Evolutionary conservation across 345 rosid genomes (phyloP).

Genomic region (Aegle marmelos): DNA sequence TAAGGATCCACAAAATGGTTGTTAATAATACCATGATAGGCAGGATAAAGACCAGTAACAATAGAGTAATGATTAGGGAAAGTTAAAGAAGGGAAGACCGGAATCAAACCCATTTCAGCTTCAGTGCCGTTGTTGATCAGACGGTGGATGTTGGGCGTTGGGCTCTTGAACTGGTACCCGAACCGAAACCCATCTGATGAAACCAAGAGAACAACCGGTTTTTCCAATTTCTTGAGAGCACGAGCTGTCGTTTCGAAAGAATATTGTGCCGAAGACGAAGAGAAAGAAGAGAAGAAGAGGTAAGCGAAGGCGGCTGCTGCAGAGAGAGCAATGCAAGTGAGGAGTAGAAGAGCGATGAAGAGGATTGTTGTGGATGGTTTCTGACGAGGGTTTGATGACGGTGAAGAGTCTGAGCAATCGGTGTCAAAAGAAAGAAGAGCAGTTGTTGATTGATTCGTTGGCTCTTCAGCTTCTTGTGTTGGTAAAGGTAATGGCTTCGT

Average conservation of each 20-base stretch:
- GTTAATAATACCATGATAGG: conserved; percentile 75
- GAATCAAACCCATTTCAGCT: conserved; percentile 82
- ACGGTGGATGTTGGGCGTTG: conserved; percentile 66
- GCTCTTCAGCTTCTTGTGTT: conserved; percentile 42
- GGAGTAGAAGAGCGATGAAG: conserved; percentile 48
- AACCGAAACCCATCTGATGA: conserved; percentile 95
- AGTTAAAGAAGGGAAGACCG: conserved; percentile 83
- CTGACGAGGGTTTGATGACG: conserved; percentile 12
- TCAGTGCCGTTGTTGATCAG: conserved; percentile 78
- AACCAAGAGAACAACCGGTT: conserved; percentile 69
- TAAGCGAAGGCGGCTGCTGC: conserved; percentile 75
- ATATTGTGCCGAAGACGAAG: conserved; percentile 11
- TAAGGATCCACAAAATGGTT: conserved; percentile 69
- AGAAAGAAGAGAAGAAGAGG: conserved; percentile 49
- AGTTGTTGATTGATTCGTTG: conserved; percentile 46
- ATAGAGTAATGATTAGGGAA: conserved; percentile 96
- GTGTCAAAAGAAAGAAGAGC: conserved; percentile 59
- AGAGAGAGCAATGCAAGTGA: conserved; percentile 63
- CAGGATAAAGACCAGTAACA: conserved; percentile 90
- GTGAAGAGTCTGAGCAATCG: conserved; percentile 28
- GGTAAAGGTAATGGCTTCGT: conserved; percentile 33
- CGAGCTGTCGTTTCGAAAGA: conserved; percentile 35
- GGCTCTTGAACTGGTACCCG: conserved; percentile 86
- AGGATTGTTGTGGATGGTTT: conserved; percentile 35
- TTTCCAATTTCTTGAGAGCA: conserved; percentile 56